Percentiles rank a stretch among this genome's conserved stretches.
Evolutionary conservation across 148 eudicot species (phyloP).

Genomic region (Fallopia convolvulus): DNA sequence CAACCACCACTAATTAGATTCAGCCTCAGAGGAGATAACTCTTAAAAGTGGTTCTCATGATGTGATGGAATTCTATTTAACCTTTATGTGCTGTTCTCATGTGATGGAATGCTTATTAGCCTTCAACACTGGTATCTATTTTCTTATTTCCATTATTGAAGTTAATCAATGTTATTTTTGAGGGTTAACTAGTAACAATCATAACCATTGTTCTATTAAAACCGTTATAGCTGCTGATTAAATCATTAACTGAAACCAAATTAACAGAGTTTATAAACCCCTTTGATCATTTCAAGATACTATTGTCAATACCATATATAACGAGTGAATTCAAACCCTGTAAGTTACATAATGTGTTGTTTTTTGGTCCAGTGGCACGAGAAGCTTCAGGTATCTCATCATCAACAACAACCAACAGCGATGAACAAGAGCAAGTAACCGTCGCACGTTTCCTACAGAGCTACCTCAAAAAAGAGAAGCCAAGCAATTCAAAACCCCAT

Average conservation of each 20-base stretch:
- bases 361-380: constrained; percentile 38
- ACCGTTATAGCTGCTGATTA: no score
- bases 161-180: neutral
- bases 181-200: neutral
- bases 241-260: neutral
- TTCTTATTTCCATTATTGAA: neutral
- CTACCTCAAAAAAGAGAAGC: constrained; percentile 35
- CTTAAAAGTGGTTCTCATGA: neutral
- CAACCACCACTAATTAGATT: neutral
- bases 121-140: neutral
- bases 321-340: neutral
- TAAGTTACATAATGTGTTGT: constrained; percentile 4
- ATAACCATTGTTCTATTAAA: no score
- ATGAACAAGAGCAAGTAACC: constrained; percentile 62
- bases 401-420: constrained; percentile 24
- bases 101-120: neutral
- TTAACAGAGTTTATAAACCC: neutral
- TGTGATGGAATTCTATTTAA: no score
- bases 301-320: neutral
- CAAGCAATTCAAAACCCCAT: constrained; percentile 31
- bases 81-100: no score
- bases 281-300: neutral
- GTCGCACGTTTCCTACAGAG: constrained; percentile 59
- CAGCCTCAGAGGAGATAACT: neutral
- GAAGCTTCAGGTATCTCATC: constrained; percentile 29